Evolutionary conservation across 352 stramenopile genomes (phyloP).

Genomic region (Globisporangium canariense): DNA sequence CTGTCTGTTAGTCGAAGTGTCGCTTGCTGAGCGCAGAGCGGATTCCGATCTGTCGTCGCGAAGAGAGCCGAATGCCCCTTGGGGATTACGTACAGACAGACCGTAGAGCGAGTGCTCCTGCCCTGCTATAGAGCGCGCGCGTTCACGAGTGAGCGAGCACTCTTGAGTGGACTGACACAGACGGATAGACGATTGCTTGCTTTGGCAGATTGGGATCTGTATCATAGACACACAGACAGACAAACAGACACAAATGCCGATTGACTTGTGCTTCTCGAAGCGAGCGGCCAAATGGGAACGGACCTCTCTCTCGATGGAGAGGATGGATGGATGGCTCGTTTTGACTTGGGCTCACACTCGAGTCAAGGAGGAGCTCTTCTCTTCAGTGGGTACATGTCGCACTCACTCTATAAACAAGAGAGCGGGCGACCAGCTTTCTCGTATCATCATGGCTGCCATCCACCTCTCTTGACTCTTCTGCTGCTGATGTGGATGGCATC

Average conservation of each 20-base stretch:
- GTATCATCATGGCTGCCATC: too few species aligned
- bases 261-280: background rate
- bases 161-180: background rate
- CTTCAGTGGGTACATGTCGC: background rate
- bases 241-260: too few species aligned
- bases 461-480: too few species aligned
- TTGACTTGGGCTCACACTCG: too few species aligned
- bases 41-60: background rate
- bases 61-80: background rate
- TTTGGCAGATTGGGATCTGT: too few species aligned
- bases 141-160: conserved; percentile 1
- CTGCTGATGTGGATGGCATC: too few species aligned
- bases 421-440: background rate
- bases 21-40: background rate
- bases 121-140: conserved; percentile 1
- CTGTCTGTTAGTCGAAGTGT: background rate
- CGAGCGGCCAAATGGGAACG: background rate
- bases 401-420: background rate
- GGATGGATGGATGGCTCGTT: too few species aligned
- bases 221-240: too few species aligned
- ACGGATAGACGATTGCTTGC: background rate
- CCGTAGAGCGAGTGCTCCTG: background rate
- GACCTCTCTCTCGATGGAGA: too few species aligned
- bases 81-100: background rate
- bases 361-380: background rate